Evolutionary conservation across 2,329 filamentous ascomycete species (phyloP), one percentile per base, ranked within the genome.

Genomic region (Alternaria dauci): DNA sequence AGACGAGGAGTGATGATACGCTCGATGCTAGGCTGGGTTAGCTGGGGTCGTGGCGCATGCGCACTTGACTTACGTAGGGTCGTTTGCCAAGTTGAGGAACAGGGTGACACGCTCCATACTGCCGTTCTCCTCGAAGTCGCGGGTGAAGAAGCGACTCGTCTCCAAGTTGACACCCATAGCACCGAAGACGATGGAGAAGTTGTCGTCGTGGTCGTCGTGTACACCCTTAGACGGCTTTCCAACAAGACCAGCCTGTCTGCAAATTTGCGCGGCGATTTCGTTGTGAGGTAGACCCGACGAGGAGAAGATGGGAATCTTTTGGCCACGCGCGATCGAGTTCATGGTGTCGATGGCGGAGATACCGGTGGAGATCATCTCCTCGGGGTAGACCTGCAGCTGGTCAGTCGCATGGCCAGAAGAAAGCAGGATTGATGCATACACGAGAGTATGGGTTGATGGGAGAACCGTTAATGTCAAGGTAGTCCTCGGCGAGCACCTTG

Each of bases 131-230:
- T 99, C 95, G 77, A 99, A 99, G 76, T 99, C 95, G 69, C 93
- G 88, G 38, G 94, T 98, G 85, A 99, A 99, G 88, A 99, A 99
- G 73, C 95, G 91, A 74, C 91, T 92, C 32, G 95, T 99, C 80
- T 99, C 95, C 90, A 99, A 89, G 85, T 99, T 99, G 73, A 99
- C 95, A 93, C 95, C 95, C 95, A 99, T 99, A 77, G 95, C 95
- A 78, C 93, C 96, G 79, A 99, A 99, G 59, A 99, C 95, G 75
- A 99, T 99, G 62, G 94, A 97, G 87, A 99, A 99, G 85, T 99
- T 99, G 77, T 99, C 95, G 76, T 97, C 93, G 81, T 99, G 95
- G 58, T 89, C 94, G 76, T 99, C 96, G 77, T 99, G 95, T 26
- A 95, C 89, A 68, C 91, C 94, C 88, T 99, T 99, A 79, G 92